phyloP scores from a whole-genome alignment of 2,329 filamentous ascomycete genomes.

The Diaporthe ampelina region DNA sequence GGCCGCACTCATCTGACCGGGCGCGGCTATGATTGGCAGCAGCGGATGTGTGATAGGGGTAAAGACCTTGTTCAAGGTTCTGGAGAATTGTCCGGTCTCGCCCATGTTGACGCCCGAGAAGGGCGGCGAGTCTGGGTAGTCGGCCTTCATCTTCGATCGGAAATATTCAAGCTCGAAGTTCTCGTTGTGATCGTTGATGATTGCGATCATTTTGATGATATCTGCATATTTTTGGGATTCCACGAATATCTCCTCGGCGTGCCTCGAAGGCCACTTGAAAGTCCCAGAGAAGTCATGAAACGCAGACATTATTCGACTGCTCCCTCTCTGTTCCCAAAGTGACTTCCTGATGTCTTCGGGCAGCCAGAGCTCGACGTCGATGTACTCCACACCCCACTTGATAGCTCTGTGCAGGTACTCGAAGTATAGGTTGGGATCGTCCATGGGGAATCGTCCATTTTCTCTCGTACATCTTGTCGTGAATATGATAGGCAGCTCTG shows the following conservation, averaged over 20 bases:
- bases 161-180: constrained; percentile 95
- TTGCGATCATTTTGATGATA: constrained; percentile 92
- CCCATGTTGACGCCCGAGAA: constrained; percentile 91
- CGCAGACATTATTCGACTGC: constrained; percentile 90
- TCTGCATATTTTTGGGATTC: constrained; percentile 82
- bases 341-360: constrained; percentile 80
- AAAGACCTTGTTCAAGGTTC: constrained; percentile 87
- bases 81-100: constrained; percentile 85
- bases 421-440: constrained; percentile 80
- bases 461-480: constrained; percentile 86
- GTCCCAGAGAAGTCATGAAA: constrained; percentile 90
- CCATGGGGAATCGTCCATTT: constrained; percentile 88
- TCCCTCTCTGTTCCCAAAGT: constrained; percentile 79
- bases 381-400: constrained; percentile 91
- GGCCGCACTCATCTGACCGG: constrained; percentile 86
- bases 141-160: constrained; percentile 79
- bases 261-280: constrained; percentile 84
- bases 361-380: constrained; percentile 90
- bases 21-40: constrained; percentile 85
- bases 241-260: constrained; percentile 79
- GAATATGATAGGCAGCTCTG: constrained; percentile 91
- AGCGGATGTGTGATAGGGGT: constrained; percentile 90
- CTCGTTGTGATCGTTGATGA: constrained; percentile 84
- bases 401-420: constrained; percentile 86
- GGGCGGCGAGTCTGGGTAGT: constrained; percentile 78